phyloP scores from a whole-genome alignment of 768 basidiomycete genomes.

The Chiua virens region DNA sequence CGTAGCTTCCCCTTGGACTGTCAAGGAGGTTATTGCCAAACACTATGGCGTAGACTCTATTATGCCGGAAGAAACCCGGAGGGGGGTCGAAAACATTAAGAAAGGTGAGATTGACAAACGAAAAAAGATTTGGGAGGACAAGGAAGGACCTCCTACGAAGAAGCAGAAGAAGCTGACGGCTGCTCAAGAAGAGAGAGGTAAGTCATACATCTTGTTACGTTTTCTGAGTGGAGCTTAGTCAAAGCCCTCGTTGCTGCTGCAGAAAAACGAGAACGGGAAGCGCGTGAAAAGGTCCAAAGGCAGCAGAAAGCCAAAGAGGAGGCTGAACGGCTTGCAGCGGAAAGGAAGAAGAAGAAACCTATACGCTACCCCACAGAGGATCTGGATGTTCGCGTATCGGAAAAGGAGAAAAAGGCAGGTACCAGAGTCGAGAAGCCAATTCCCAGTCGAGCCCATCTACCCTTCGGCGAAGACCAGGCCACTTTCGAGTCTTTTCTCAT shows the following conservation, averaged over 20 bases:
- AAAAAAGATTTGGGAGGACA: constrained; percentile 88
- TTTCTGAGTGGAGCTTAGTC: constrained; percentile 20
- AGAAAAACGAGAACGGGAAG: constrained; percentile 70
- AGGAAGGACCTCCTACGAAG: constrained; percentile 78
- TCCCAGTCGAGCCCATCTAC: constrained; percentile 59
- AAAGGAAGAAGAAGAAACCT: constrained; percentile 87
- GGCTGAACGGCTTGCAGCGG: constrained; percentile 66
- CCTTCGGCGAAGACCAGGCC: constrained; percentile 63
- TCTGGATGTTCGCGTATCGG: constrained; percentile 74
- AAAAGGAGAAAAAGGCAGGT: constrained; percentile 83
- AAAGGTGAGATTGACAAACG: constrained; percentile 91
- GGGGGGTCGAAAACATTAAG: constrained; percentile 75
- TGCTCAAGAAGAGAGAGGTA: constrained; percentile 76
- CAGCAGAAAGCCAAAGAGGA: constrained; percentile 67
- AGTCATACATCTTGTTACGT: constrained; percentile 5
- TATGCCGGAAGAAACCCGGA: constrained; percentile 84
- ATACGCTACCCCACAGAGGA: constrained; percentile 93
- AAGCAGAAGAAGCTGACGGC: constrained; percentile 78
- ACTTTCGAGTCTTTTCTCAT: constrained; percentile 85
- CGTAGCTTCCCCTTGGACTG: constrained; percentile 94
- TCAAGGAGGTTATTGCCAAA: constrained; percentile 81
- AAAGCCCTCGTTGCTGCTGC: constrained; percentile 37
- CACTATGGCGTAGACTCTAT: constrained; percentile 82
- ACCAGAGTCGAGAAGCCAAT: constrained; percentile 65
- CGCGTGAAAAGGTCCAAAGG: constrained; percentile 66